Evolutionary conservation across 169 alveolate genomes (phyloP).

Genomic region (Amoebophrya sp.): DNA sequence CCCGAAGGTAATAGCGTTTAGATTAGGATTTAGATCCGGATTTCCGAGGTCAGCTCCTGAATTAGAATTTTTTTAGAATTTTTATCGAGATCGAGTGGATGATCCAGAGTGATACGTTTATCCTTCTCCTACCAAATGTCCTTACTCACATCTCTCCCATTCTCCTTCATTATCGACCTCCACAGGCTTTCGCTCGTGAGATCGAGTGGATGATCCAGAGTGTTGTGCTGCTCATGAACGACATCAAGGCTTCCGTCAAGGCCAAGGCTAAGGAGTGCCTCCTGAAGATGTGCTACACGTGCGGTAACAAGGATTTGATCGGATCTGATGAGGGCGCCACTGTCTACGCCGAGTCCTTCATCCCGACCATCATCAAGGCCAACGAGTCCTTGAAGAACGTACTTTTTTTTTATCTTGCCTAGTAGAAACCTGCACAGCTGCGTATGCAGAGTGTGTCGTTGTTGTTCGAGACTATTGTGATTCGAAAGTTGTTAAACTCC

Average conservation of each 20-base stretch:
- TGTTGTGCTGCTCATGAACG: conserved; percentile 6
- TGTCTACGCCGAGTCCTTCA: conserved; percentile 3
- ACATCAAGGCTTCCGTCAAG: conserved; percentile 29
- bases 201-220: conserved; percentile 6
- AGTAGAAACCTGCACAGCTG: too few relatives aligned
- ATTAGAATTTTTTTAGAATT: too few relatives aligned
- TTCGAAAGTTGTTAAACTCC: too few relatives aligned
- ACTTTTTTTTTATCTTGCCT: too few relatives aligned
- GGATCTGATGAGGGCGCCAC: conserved; percentile 23
- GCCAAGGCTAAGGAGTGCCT: conserved; percentile 29
- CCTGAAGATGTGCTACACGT: conserved; percentile 27
- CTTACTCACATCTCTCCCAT: too few relatives aligned
- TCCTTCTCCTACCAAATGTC: too few relatives aligned
- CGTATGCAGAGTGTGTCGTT: too few relatives aligned
- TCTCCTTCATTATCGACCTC: too few relatives aligned
- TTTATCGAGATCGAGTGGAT: conserved; percentile 24
- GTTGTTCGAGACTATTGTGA: too few relatives aligned
- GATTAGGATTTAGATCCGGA: too few relatives aligned
- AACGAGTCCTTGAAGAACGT: conserved; percentile 33
- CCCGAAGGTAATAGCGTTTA: too few relatives aligned
- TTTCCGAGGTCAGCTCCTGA: too few relatives aligned
- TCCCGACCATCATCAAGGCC: conserved; percentile 38
- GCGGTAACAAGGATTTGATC: conserved; percentile 26
- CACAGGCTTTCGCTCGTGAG: conserved; percentile 13
- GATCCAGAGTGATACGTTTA: not conserved